A percentile compares a stretch with the other conserved stretches of the same genome.
Evolutionary conservation across 164 flowering plant genomes (phyloP).

Genomic region (Magnolia changhungtana): DNA sequence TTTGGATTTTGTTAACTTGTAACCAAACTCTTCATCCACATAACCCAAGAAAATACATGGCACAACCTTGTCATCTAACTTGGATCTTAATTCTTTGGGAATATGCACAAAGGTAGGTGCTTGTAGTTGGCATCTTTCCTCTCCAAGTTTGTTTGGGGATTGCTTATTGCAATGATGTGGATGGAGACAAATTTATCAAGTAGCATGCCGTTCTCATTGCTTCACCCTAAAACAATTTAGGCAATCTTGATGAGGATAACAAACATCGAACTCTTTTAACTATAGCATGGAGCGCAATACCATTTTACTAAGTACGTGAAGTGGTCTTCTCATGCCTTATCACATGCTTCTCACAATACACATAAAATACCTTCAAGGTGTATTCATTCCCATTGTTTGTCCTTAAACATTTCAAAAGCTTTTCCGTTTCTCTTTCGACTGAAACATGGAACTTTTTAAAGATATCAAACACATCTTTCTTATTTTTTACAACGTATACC

Average conservation of each 20-base stretch:
- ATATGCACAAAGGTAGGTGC: conserved; percentile 3
- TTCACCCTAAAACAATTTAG: conserved; percentile 7
- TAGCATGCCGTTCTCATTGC: not conserved
- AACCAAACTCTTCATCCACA: not conserved
- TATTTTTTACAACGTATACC: not conserved
- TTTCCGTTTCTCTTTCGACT: not conserved
- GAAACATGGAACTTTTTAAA: not conserved
- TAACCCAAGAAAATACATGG: conserved; percentile 1
- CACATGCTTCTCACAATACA: conserved; percentile 9
- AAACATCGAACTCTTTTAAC: conserved; percentile 4
- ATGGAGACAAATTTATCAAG: not conserved
- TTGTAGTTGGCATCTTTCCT: not conserved
- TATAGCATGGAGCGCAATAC: not conserved
- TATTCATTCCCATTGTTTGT: conserved; percentile 17
- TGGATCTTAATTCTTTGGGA: not conserved
- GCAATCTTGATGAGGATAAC: conserved; percentile 2
- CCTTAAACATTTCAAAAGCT: not conserved
- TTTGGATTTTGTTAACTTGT: not conserved
- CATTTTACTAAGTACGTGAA: not conserved
- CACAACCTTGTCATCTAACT: not conserved
- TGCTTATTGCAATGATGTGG: not conserved
- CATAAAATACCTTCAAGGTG: not conserved
- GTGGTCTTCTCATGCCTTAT: conserved; percentile 7
- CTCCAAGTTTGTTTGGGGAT: not conserved
- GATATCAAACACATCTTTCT: not conserved